Base-by-base conservation (phyloP, 495 filamentous ascomycete species). In the Aspergillus leporis region DNA sequence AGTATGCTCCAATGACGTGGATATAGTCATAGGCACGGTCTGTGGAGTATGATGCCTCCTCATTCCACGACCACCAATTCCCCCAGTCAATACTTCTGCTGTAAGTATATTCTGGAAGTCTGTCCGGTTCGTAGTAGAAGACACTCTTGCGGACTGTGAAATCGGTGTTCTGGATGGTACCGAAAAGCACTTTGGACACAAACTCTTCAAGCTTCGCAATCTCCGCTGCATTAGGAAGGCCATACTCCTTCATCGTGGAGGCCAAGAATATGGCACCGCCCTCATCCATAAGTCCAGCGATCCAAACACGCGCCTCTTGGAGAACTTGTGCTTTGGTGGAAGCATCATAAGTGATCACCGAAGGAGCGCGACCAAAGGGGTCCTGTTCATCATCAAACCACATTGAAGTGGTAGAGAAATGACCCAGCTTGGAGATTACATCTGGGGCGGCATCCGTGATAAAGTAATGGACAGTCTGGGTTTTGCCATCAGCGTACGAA, bases 11-110 rank as follows among this genome's bases (percentile, higher is more conserved):
- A 13, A 73, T 69, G 0, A 82, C 75, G 60, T 83, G 78, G 16
- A 83, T 74, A 61, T 84, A 84, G 56, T 82, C 70, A 53, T 84
- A 84, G 3, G 78, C 78, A 4, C 81, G 69, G 43, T 79, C 67
- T 8, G 72, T 70, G 7, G 65, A 59, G 58, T 80, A 78, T 0
- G 81, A 72, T 0, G 54, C 61, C 5, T 62, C 53, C 40, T 71
- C 66, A 52, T 78, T 73, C 81, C 79, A 67, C 40, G 58, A 63
- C 81, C 79, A 67, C 54, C 61, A 63, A 22, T 68, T 70, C 5
- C 60, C 58, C 78, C 78, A 82, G 52, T 78, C 53, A 21, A 77
- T 64, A 16, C 57, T 62, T 0, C 65, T 34, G 48, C 68, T 59
- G 51, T 81, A 81, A 1, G 55, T 46, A 53, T 76, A 82, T 5